Evolutionary conservation across 1,139 yeast genomes (phyloP).

Genomic region (Pneumocystis canis): DNA sequence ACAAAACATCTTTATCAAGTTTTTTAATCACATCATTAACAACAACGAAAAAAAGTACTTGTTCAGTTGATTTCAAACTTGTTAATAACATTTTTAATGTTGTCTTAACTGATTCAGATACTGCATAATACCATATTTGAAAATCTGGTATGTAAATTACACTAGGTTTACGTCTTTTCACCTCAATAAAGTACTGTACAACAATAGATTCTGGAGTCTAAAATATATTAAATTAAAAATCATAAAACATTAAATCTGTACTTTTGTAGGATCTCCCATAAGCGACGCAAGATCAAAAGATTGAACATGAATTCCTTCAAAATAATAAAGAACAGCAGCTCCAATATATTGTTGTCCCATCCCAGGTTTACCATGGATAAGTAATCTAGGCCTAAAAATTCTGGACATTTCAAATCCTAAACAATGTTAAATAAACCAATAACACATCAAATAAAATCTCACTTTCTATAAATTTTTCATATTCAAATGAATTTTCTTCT

Average conservation of each 20-base stretch:
- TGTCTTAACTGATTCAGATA: constrained; percentile 55
- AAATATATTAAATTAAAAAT: background rate
- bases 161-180: constrained; percentile 79
- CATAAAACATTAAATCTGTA: constrained; percentile 3
- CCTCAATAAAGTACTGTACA: constrained; percentile 76
- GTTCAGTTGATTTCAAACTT: constrained; percentile 56
- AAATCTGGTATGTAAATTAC: constrained; percentile 72
- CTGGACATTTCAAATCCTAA: constrained; percentile 39
- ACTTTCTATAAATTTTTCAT: constrained; percentile 48
- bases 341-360: constrained; percentile 81
- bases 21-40: constrained; percentile 37
- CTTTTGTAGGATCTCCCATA: constrained; percentile 61
- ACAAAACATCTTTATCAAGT: constrained; percentile 27
- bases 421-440: background rate
- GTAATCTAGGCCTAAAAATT: constrained; percentile 65
- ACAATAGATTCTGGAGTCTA: constrained; percentile 66
- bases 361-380: constrained; percentile 63
- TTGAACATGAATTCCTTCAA: constrained; percentile 87
- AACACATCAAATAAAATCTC: constrained; percentile 22
- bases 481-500: constrained; percentile 50
- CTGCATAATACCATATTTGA: constrained; percentile 59
- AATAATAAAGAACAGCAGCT: constrained; percentile 61
- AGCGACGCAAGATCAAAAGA: constrained; percentile 66
- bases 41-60: constrained; percentile 61
- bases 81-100: constrained; percentile 58